phyloP scores from a whole-genome alignment of 257 asterid species.

The Avicennia marina region DNA sequence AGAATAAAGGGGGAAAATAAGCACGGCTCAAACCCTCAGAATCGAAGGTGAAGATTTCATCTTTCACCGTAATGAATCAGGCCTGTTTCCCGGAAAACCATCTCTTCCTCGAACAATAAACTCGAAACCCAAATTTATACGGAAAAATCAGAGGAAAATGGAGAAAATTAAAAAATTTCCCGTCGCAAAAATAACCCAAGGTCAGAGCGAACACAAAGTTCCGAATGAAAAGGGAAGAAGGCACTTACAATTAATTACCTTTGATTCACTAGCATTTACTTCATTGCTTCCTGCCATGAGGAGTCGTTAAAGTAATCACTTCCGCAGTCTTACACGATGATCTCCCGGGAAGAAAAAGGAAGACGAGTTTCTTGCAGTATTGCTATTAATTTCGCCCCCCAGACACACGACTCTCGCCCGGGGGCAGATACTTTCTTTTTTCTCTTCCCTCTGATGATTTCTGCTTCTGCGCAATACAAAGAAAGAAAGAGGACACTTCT shows the following conservation, averaged over 20 bases:
- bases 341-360: conserved; percentile 9
- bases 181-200: too few relatives aligned
- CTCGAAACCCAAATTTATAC: too few relatives aligned
- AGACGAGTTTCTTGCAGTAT: not conserved
- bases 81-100: too few relatives aligned
- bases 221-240: not conserved
- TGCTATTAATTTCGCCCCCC: not conserved
- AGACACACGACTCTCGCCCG: not conserved
- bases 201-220: not conserved
- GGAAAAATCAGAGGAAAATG: too few relatives aligned
- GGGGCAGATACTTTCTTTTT: conserved; percentile 1
- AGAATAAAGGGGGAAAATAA: too few relatives aligned
- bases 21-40: too few relatives aligned
- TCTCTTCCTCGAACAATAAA: too few relatives aligned
- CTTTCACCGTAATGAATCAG: too few relatives aligned
- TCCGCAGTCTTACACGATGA: not conserved
- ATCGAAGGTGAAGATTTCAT: too few relatives aligned
- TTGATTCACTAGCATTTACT: conserved; percentile 37
- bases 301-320: not conserved
- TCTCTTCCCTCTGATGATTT: not conserved
- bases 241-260: conserved; percentile 13
- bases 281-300: conserved; percentile 52
- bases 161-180: too few relatives aligned
- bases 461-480: conserved; percentile 20
- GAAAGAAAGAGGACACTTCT: conserved; percentile 24